Evolutionary conservation across 208 protist genomes (phyloP).

Genomic region (Sergeia podlipaevii): DNA sequence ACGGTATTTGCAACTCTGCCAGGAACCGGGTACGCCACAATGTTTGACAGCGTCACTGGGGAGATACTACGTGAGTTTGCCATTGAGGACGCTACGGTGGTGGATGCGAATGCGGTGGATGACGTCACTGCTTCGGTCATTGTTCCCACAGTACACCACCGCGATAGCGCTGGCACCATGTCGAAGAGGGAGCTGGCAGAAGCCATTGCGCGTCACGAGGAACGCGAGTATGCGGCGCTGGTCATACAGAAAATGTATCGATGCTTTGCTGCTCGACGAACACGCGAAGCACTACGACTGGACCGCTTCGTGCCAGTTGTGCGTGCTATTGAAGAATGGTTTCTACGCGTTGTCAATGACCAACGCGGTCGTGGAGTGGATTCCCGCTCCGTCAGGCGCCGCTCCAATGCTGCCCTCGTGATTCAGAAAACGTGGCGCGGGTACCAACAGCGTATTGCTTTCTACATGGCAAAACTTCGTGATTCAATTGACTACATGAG

Average conservation of each 20-base stretch:
- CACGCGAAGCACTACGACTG: background rate
- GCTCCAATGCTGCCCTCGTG: constrained; percentile 25
- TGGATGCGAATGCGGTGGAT: too few species aligned
- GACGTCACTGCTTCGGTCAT: too few species aligned
- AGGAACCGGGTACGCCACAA: background rate
- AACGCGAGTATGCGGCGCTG: constrained; percentile 53
- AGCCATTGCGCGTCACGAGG: too few species aligned
- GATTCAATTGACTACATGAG: constrained; percentile 20
- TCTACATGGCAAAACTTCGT: constrained; percentile 34
- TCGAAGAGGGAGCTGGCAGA: constrained; percentile 13
- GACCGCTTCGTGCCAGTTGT: constrained; percentile 22
- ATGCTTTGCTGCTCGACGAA: constrained; percentile 18
- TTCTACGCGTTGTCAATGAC: constrained; percentile 22
- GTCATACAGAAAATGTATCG: constrained; percentile 57
- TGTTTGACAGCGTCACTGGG: too few species aligned
- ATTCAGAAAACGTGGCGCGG: constrained; percentile 71
- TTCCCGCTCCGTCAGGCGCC: constrained; percentile 15
- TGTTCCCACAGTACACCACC: background rate
- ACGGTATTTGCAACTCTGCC: background rate
- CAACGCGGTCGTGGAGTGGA: constrained; percentile 46
- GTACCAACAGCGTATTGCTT: constrained; percentile 33
- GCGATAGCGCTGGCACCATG: background rate
- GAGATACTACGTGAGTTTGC: too few species aligned
- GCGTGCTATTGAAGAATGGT: constrained; percentile 44
- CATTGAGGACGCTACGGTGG: too few species aligned